Base-by-base conservation (phyloP, 768 basidiomycete genomes). In the Cubamyces lactineus region DNA sequence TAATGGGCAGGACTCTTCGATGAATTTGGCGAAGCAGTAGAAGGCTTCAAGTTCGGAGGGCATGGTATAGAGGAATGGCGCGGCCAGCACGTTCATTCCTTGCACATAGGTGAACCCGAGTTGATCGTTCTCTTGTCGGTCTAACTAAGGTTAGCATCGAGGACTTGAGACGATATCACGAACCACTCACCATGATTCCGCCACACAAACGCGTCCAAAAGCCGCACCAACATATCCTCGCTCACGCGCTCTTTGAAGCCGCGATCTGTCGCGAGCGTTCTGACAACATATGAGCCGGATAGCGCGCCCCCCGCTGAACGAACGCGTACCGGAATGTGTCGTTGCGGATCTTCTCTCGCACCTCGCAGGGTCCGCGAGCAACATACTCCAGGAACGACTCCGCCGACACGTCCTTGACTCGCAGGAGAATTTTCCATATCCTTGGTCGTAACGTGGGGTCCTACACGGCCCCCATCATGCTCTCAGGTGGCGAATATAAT, bases 141-240 rank as follows among this genome's bases (percentile, higher is more conserved):
- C 92, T 94, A 66, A 9, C 1, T 38, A 11, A 17, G 7, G 34
- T 38, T 17, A 17, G 42, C n/a, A 24, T 8, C n/a, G n/a, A 9
- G 11, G 1, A n/a, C 5, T 24, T 8, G 23, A 42, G 12, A 7
- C 2, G 34, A 39, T 30, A 23, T 5, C 16, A 13, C 15, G 16
- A 26, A 9, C 8, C 39, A 16, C 78, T 53, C 24, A 93, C 94
- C 93, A 65, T 92, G 84, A 75, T 89, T 96, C 65, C 92, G 82
- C 97, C 96, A 99, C 3, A 98, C 96, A 75, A 98, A 99, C 1
- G 96, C 97, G 72, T 99, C 97, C 43, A 99, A 77, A n/a, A 98
- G 77, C 45, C 97, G 87, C 63, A 98, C 91, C 23, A 98, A 84
- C 93, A 96, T 96, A 68, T 96, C 95, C 76, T 98, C 96, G 30